Percentiles rank a stretch among this genome's conserved stretches.
Conservation (phyloP, 2,329 filamentous ascomycete genomes). For the Coniochaeta sp. region DNA sequence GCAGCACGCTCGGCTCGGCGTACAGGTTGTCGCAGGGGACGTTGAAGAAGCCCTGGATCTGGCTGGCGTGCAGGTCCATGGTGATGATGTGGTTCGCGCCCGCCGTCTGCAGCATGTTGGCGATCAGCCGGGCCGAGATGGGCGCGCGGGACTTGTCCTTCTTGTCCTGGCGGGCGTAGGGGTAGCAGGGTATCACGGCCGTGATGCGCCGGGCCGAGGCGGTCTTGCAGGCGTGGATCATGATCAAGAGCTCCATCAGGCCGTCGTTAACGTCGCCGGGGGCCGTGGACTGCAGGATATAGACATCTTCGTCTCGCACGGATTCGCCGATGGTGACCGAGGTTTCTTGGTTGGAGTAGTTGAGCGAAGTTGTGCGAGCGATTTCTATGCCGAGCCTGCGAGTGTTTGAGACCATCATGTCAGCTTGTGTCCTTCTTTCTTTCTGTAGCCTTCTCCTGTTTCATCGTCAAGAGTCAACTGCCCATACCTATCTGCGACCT, state of each 20-base stretch:
- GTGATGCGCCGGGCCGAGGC: slow-evolving; percentile 86
- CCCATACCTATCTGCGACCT: slow-evolving; percentile 33
- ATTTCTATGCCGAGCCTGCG: slow-evolving; percentile 67
- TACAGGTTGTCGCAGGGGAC: slow-evolving; percentile 66
- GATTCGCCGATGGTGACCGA: slow-evolving; percentile 93
- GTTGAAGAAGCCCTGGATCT: slow-evolving; percentile 96
- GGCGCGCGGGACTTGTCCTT: slow-evolving; percentile 90
- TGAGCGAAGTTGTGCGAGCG: slow-evolving; percentile 71
- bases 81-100: slow-evolving; percentile 76
- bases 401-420: not conserved
- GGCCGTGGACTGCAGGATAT: slow-evolving; percentile 79
- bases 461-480: not conserved
- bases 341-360: slow-evolving; percentile 83
- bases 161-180: slow-evolving; percentile 94
- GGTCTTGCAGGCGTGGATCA: slow-evolving; percentile 27
- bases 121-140: slow-evolving; percentile 91
- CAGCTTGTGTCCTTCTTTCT: slow-evolving; percentile 3
- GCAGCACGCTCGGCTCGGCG: slow-evolving; percentile 83
- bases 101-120: slow-evolving; percentile 94
- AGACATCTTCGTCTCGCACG: slow-evolving; percentile 85
- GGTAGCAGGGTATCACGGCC: slow-evolving; percentile 92
- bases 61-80: slow-evolving; percentile 90
- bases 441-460: not conserved
- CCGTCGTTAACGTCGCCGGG: slow-evolving; percentile 97
- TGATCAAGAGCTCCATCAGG: slow-evolving; percentile 68